These are phyloP conservation scores for Aspergillus baeticus DNA, from an alignment of 495 filamentous ascomycete genomes.

Conservation along the genomic window DNA sequence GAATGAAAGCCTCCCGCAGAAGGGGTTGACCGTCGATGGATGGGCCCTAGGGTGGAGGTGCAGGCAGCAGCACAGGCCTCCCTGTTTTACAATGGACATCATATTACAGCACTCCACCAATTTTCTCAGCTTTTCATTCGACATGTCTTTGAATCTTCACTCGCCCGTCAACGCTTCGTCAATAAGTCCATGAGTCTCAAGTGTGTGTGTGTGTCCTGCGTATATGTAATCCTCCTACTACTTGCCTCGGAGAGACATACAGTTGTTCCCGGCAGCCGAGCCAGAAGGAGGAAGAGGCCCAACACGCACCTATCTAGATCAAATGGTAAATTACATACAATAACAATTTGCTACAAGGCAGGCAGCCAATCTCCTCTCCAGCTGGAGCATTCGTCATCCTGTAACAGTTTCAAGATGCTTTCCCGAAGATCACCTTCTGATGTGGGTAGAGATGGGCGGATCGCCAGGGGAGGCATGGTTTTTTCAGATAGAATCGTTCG, in stretches of 20 bases:
- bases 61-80: not conserved
- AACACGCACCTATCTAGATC: not conserved
- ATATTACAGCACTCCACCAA: not conserved
- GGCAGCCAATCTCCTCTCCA: slow-evolving; percentile 4
- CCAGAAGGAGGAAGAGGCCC: too few species aligned
- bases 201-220: too few species aligned
- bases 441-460: slow-evolving; percentile 2
- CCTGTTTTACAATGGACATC: slow-evolving; percentile 1
- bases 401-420: slow-evolving; percentile 10
- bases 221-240: too few species aligned
- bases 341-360: not conserved
- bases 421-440: slow-evolving; percentile 10
- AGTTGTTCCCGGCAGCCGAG: too few species aligned
- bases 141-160: too few species aligned
- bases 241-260: too few species aligned
- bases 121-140: too few species aligned
- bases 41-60: too few species aligned
- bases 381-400: slow-evolving; percentile 16
- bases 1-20: not conserved
- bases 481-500: not conserved
- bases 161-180: too few species aligned
- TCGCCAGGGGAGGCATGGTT: slow-evolving; percentile 10
- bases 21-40: too few species aligned
- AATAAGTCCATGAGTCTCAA: too few species aligned
- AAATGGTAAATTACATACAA: not conserved